Percentiles rank a stretch among this genome's conserved stretches.
Evolutionary conservation across 257 asterid species (phyloP).

Genomic region (Rehmannia glutinosa): DNA sequence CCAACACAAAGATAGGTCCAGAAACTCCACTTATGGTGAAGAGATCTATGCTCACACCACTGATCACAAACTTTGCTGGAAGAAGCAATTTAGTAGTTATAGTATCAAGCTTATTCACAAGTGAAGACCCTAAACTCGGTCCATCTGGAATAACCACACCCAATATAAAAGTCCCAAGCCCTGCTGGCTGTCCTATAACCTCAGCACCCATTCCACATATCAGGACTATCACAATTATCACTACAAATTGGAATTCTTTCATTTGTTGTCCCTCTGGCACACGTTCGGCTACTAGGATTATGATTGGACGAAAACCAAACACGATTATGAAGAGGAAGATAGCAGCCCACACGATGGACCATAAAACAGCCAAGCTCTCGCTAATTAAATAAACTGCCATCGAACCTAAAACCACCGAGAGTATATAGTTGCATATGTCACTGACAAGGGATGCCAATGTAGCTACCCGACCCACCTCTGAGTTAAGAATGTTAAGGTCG

Average conservation of each 20-base stretch:
- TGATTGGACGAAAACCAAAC: constrained; percentile 29
- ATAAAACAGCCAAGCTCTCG: not conserved
- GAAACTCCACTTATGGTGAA: constrained; percentile 6
- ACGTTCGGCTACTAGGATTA: constrained; percentile 16
- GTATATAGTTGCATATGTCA: constrained; percentile 32
- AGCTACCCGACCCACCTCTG: constrained; percentile 56
- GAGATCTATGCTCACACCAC: constrained; percentile 36
- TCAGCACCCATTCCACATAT: constrained; percentile 35
- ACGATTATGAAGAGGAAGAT: constrained; percentile 1
- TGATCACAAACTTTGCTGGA: constrained; percentile 37
- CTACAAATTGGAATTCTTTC: constrained; percentile 44
- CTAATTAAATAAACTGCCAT: not conserved
- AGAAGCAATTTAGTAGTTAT: constrained; percentile 30
- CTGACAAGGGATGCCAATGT: constrained; percentile 38
- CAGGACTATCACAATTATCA: constrained; percentile 24
- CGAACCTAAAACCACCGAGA: constrained; percentile 1
- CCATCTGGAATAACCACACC: constrained; percentile 2
- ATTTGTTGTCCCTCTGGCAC: constrained; percentile 39
- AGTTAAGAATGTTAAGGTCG: constrained; percentile 63
- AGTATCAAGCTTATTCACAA: not conserved
- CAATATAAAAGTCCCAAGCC: constrained; percentile 35
- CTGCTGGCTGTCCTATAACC: constrained; percentile 46
- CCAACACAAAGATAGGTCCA: constrained; percentile 1
- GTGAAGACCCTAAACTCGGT: not conserved
- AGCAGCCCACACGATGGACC: not conserved